Evolutionary conservation across 2,329 filamentous ascomycete species (phyloP).

Genomic region (Epichloe sibirici): DNA sequence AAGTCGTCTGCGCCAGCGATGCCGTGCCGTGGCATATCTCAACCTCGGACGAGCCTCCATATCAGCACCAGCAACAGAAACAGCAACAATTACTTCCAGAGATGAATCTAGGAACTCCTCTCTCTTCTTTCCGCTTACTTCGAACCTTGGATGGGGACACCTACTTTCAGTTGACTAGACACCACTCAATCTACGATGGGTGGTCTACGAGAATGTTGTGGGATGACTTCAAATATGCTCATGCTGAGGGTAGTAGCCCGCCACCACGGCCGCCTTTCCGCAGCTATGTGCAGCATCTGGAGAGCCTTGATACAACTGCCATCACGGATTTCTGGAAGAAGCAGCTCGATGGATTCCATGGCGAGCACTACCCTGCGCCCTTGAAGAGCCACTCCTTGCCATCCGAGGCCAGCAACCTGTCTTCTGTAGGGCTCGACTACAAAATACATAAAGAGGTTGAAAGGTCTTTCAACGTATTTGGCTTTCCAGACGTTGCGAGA

Average conservation of each 20-base stretch:
- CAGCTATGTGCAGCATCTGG: background rate
- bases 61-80: background rate
- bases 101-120: background rate
- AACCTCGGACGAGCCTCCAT: background rate
- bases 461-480: background rate
- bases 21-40: background rate
- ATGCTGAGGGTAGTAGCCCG: background rate
- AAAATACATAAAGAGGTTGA: background rate
- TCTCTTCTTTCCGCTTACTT: background rate
- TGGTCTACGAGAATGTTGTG: background rate
- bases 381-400: background rate
- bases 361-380: background rate
- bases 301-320: background rate
- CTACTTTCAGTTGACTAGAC: background rate
- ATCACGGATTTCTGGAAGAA: background rate
- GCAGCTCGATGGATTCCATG: background rate
- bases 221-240: background rate
- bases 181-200: background rate
- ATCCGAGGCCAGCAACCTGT: background rate
- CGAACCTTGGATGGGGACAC: background rate
- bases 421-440: background rate
- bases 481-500: conserved; percentile 8
- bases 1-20: background rate
- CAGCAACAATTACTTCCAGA: background rate
- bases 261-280: background rate